phyloP scores from a whole-genome alignment of 2,329 filamentous ascomycete species.

The Zopfia rhizophila region DNA sequence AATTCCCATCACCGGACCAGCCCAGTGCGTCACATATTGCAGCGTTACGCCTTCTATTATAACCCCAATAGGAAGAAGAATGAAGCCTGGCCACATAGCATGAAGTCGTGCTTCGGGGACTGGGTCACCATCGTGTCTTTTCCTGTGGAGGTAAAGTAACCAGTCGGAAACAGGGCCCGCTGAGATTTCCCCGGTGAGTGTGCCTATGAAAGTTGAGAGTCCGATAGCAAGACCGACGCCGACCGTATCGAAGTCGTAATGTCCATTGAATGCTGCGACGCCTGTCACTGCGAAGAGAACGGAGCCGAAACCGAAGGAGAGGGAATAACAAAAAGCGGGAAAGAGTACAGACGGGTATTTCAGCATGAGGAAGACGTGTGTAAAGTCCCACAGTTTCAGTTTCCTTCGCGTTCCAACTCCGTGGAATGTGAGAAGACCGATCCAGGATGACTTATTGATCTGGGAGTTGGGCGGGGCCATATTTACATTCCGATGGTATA shows the following conservation, averaged over 20 bases:
- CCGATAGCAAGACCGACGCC: too few species aligned
- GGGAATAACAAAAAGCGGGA: constrained; percentile 35
- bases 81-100: constrained; percentile 22
- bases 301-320: constrained; percentile 38
- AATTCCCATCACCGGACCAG: constrained; percentile 47
- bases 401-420: constrained; percentile 35
- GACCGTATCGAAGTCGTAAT: too few species aligned
- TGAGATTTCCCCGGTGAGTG: too few species aligned
- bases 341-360: constrained; percentile 36
- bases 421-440: constrained; percentile 49
- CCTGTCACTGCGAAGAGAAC: constrained; percentile 50
- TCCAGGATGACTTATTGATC: constrained; percentile 38
- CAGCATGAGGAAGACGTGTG: constrained; percentile 35
- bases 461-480: constrained; percentile 51
- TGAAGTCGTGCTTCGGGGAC: constrained; percentile 22
- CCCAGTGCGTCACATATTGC: constrained; percentile 27
- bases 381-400: constrained; percentile 32
- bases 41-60: constrained; percentile 31
- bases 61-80: constrained; percentile 25
- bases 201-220: too few species aligned
- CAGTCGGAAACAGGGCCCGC: constrained; percentile 13
- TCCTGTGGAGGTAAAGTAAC: constrained; percentile 27
- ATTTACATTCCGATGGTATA: constrained; percentile 58
- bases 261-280: constrained; percentile 38
- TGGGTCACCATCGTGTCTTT: constrained; percentile 12